A percentile compares a stretch with the other conserved stretches of the same genome.
These are phyloP conservation scores for Orbilia brochopaga DNA, from an alignment of 2,329 filamentous ascomycete species.

Conservation along the genomic window DNA sequence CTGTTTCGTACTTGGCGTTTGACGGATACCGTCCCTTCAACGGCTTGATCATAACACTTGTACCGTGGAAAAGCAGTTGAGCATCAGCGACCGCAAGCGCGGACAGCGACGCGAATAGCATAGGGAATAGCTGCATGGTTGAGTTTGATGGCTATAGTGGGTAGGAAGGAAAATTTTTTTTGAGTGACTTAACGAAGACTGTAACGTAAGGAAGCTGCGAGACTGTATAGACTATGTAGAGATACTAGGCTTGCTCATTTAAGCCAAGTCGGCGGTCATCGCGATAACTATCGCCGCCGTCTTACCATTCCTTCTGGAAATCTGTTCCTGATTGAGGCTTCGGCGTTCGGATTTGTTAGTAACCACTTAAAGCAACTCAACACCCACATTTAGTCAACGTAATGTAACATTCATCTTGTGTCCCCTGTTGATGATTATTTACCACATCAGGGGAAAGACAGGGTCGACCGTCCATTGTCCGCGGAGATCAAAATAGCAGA, in stretches of 20 bases:
- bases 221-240: background rate
- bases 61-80: conserved; percentile 23
- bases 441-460: background rate
- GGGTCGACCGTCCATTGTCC: background rate
- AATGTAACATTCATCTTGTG: background rate
- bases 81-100: background rate
- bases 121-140: conserved; percentile 3
- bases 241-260: background rate
- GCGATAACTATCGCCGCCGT: background rate
- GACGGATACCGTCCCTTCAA: conserved; percentile 23
- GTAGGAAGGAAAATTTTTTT: background rate
- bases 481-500: background rate
- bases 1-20: conserved; percentile 26
- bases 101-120: background rate
- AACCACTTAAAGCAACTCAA: background rate
- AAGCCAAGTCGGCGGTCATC: background rate
- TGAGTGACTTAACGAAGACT: background rate
- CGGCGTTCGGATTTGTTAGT: background rate
- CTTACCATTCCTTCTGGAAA: background rate
- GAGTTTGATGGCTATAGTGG: background rate
- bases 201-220: background rate
- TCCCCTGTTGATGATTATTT: background rate
- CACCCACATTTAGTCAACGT: background rate
- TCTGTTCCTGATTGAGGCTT: background rate
- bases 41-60: conserved; percentile 23